Percentiles rank a stretch among this genome's conserved stretches.
phyloP scores from a whole-genome alignment of 2,329 filamentous ascomycete genomes.

The Colletotrichum sojae region DNA sequence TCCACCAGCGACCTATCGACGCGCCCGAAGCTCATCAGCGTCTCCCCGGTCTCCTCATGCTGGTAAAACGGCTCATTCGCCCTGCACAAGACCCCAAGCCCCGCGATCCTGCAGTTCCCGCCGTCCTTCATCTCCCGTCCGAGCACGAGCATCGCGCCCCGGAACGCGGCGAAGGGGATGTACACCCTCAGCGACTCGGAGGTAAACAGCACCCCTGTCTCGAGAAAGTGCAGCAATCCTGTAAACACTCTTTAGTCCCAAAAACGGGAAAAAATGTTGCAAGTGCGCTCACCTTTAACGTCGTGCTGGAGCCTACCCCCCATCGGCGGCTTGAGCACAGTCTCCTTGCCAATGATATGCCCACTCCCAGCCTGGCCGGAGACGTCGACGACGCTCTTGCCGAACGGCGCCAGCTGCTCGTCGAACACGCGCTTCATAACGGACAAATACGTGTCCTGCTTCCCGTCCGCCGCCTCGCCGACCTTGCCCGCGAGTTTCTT shows the following conservation, averaged over 20 bases:
- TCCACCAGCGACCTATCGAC: background rate
- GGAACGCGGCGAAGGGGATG: background rate
- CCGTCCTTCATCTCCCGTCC: background rate
- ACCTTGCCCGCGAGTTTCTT: background rate
- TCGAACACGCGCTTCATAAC: background rate
- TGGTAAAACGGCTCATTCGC: slow-evolving; percentile 4
- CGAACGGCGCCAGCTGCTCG: slow-evolving; percentile 6
- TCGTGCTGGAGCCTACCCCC: rapidly evolving
- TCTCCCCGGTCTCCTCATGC: background rate
- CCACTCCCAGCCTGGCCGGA: background rate
- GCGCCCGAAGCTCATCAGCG: background rate
- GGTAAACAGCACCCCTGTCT: background rate
- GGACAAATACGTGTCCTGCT: slow-evolving; percentile 6
- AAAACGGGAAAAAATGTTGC: too few species aligned
- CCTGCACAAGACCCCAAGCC: background rate
- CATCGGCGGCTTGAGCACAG: background rate
- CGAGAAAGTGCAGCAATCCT: background rate
- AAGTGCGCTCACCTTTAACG: background rate
- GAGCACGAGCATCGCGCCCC: background rate
- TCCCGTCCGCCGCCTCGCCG: background rate
- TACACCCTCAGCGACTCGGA: background rate
- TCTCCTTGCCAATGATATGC: rapidly evolving
- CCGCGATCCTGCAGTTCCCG: background rate
- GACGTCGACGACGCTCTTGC: slow-evolving; percentile 1
- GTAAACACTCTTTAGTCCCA: too few species aligned